Evolutionary conservation across 1,284 basidiomycete species (phyloP), one percentile per base, ranked within the genome.

Genomic region (Puccinia horiana): DNA sequence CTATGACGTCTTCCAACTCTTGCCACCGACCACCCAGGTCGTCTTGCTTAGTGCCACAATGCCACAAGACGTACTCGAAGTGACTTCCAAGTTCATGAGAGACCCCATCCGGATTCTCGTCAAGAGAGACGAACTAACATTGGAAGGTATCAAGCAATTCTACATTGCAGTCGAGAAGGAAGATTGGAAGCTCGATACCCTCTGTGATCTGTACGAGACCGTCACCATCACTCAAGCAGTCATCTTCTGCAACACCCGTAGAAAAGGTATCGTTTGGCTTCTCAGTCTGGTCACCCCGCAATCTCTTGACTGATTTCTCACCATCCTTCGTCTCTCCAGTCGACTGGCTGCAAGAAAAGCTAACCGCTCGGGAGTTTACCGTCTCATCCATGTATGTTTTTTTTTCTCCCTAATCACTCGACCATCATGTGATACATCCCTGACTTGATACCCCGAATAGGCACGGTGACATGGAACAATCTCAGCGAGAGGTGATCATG

Each of bases 31-130:
- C 65, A 99, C 97, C 1, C 96, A 99, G 88, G 97, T 99, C 70
- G 96, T 98, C 47, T 91, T 98, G 47, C 91, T 99, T 83, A 96
- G 94, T 84, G 96, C 96, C 32, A 99, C 96, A 8, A 89, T 99
- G 70, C 96, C 96, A 0, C 94, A 97, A 86, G 97, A 99, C 87
- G 96, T 99, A 35, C 89, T 99, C 86, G 97, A 99, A 89, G 98
- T 99, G 94, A 99, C 97, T 32, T 98, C 94, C 76, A 99, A 99
- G 89, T 99, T 99, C 90, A 99, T 99, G 97, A 98, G 95, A 73
- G 96, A 99, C 87, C 95, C 95, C 32, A 94, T 99, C 85, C 93
- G 96, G 79, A 98, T 99, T 86, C 92, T 99, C 84, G 97, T 99
- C 88, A 98, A 99, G 90, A 95, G 96, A 92, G 97, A 99, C 87